Conservation (phyloP, 75 land plant species). For the Adiantum capillusveneris region DNA sequence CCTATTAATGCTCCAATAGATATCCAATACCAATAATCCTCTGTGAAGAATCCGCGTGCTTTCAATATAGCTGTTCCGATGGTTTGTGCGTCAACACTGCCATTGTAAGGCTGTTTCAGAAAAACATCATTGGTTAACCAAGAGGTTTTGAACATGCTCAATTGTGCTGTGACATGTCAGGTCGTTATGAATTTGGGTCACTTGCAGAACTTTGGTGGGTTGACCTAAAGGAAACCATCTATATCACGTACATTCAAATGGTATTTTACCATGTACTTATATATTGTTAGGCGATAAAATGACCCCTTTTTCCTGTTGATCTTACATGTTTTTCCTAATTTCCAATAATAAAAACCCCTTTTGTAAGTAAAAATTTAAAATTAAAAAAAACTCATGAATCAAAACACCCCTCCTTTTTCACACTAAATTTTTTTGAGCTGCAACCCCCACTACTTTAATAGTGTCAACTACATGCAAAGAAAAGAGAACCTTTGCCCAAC, state of each 20-base stretch:
- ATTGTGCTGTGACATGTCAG: not conserved
- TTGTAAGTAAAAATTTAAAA: not conserved
- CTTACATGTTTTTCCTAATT: too few relatives aligned
- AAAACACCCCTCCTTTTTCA: not conserved
- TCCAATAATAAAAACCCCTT: not conserved
- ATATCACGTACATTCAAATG: too few relatives aligned
- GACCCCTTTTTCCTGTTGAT: too few relatives aligned
- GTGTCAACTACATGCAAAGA: too few relatives aligned
- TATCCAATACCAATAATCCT: constrained; percentile 32
- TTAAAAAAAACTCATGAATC: not conserved
- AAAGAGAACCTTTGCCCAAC: constrained; percentile 29
- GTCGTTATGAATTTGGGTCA: not conserved
- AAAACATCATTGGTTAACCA: not conserved
- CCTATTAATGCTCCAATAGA: constrained; percentile 11
- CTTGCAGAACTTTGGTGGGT: too few relatives aligned
- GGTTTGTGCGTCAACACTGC: not conserved
- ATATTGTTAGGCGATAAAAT: too few relatives aligned
- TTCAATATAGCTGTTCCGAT: constrained; percentile 13
- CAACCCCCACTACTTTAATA: too few relatives aligned
- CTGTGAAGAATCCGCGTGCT: constrained; percentile 9
- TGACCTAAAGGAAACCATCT: too few relatives aligned
- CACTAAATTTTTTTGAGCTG: too few relatives aligned
- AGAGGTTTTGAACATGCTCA: not conserved
- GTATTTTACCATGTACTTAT: too few relatives aligned
- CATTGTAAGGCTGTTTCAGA: not conserved